These are phyloP conservation scores for Mycena rebaudengoi DNA, from an alignment of 768 basidiomycete genomes.

Conservation along the genomic window DNA sequence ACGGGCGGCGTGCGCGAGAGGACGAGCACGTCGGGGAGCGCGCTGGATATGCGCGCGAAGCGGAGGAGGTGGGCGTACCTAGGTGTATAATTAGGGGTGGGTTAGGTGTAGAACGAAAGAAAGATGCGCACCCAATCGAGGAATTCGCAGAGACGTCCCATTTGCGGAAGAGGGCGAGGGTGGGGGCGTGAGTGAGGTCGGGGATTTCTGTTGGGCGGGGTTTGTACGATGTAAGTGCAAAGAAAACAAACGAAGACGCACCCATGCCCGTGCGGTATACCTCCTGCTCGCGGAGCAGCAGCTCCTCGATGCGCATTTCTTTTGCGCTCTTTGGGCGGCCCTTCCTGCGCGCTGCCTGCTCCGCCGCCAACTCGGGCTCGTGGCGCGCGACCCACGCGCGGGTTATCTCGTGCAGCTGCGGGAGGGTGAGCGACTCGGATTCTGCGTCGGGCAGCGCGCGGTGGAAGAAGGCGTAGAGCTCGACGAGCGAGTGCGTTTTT, in stretches of 20 bases:
- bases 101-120: no score
- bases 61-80: slow-evolving; percentile 77
- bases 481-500: slow-evolving; percentile 59
- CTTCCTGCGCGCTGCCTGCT: slow-evolving; percentile 68
- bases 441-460: slow-evolving; percentile 60
- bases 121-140: slow-evolving; percentile 71
- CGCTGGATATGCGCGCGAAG: slow-evolving; percentile 78
- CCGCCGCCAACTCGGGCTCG: slow-evolving; percentile 69
- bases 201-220: slow-evolving; percentile 72
- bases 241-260: slow-evolving; percentile 42
- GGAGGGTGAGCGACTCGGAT: slow-evolving; percentile 61
- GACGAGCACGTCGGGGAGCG: slow-evolving; percentile 52
- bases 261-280: slow-evolving; percentile 85
- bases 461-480: slow-evolving; percentile 81
- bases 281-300: slow-evolving; percentile 73
- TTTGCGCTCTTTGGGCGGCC: slow-evolving; percentile 79
- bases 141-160: slow-evolving; percentile 91
- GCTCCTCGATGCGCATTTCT: slow-evolving; percentile 74
- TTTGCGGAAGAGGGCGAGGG: slow-evolving; percentile 72
- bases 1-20: slow-evolving; percentile 52
- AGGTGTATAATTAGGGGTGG: no score
- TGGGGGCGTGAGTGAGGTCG: slow-evolving; percentile 79
- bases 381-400: slow-evolving; percentile 79
- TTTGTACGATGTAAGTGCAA: neutral
- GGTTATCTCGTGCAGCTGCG: slow-evolving; percentile 72